Evolutionary conservation across 2,329 filamentous ascomycete species (phyloP), one percentile per base, ranked within the genome.

Genomic region (Scorias spongiosa): DNA sequence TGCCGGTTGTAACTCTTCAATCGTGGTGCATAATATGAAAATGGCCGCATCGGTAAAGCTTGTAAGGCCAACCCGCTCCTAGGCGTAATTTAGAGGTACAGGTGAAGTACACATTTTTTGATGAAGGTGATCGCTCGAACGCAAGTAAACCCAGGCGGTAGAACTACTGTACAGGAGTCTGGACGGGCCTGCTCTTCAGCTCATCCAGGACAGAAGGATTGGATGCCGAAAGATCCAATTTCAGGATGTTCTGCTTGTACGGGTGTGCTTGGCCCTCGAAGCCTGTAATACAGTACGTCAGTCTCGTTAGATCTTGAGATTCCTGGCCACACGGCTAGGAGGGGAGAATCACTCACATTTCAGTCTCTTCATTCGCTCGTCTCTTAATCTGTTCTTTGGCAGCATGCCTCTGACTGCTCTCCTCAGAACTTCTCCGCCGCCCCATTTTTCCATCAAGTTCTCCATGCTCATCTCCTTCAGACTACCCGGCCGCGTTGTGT

Each of bases 341-440:
- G 7, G 7, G 7, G 7, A 26, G 20, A 26, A 26, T n/a, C 20
- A 65, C 70, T 57, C 51, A 76, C 74, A 71, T 76, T 96, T 98
- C 61, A 98, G 67, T 54, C 91, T 73, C 32, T 80, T 85, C 67
- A 98, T 68, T 51, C 93, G 70, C 70, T 86, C 84, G 63, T 95
- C 87, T 56, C 89, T 72, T 58, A 98, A 67, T 57, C 88, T 71
- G 67, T 98, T 98, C 76, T 98, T 98, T 43, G 91, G 91, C 65
- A 98, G 66, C 91, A 98, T 98, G 41, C 93, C 93, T 60, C 83
- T 82, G 36, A 98, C 93, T 1, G 93, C 91, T 63, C 87, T 84
- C 57, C 86, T 74, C 61, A 98, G 66, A 32, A 98, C 80, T 72
- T 98, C 91, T 32, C 81, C 81, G 41, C 91, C 91, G 51, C 91